Percentiles rank a stretch among this genome's conserved stretches.
phyloP scores from a whole-genome alignment of 192 early-diverging fungal genomes.

The Cladochytrium replicatum region DNA sequence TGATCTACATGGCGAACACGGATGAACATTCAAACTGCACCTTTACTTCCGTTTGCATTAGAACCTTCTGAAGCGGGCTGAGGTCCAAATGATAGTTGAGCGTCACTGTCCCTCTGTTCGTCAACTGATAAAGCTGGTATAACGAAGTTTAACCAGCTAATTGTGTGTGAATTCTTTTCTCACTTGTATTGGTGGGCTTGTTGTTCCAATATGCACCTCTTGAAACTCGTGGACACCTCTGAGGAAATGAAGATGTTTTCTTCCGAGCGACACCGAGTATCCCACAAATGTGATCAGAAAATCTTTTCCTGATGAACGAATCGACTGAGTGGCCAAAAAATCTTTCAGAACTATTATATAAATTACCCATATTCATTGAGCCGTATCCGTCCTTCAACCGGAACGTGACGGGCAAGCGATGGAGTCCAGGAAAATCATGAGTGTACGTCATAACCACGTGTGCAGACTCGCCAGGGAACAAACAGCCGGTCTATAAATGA shows the following conservation, averaged over 20 bases:
- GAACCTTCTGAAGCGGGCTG: constrained; percentile 9
- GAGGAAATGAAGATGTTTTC: constrained; percentile 39
- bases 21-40: not conserved
- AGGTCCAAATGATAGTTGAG: constrained; percentile 36
- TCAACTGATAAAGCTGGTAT: constrained; percentile 20
- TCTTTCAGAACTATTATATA: no score
- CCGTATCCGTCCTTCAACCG: constrained; percentile 38
- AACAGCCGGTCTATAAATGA: constrained; percentile 23
- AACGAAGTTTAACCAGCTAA: not conserved
- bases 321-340: not conserved
- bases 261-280: constrained; percentile 25
- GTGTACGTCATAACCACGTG: constrained; percentile 37
- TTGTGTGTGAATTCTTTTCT: not conserved
- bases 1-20: constrained; percentile 10
- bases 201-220: constrained; percentile 28
- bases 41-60: constrained; percentile 1
- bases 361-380: no score
- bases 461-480: constrained; percentile 31
- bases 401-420: constrained; percentile 41
- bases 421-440: constrained; percentile 40
- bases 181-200: constrained; percentile 33
- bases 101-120: constrained; percentile 26
- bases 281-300: constrained; percentile 35
- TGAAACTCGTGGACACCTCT: constrained; percentile 20
- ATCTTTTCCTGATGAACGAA: constrained; percentile 26